These are phyloP conservation scores for Cajanus cajan DNA, from an alignment of 306 rosid genomes.

Conservation along the genomic window DNA sequence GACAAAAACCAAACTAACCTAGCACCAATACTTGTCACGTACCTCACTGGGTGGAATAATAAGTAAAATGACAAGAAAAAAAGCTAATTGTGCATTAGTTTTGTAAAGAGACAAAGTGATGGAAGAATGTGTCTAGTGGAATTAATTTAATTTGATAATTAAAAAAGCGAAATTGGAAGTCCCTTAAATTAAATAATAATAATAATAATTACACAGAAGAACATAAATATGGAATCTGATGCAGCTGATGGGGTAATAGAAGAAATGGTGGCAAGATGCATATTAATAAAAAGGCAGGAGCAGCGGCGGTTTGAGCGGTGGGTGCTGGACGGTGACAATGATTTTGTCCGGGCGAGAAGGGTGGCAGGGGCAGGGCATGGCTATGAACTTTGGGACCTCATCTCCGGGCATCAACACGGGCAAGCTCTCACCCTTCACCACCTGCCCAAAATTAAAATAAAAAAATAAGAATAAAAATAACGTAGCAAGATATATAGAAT, in stretches of 20 bases:
- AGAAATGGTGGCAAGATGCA: neutral
- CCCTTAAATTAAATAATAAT: neutral
- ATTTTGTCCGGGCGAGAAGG: constrained; percentile 51
- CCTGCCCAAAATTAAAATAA: constrained; percentile 21
- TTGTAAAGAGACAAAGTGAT: neutral
- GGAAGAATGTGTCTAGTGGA: neutral
- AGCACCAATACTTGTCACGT: neutral
- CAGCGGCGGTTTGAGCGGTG: constrained; percentile 54
- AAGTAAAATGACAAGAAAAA: neutral
- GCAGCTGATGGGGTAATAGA: neutral
- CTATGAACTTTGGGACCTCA: constrained; percentile 73
- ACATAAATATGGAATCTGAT: constrained; percentile 3
- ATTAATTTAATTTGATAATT: no score
- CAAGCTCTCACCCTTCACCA: constrained; percentile 51
- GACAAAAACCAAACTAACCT: neutral
- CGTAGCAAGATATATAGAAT: no score
- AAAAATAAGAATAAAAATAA: neutral
- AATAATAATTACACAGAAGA: neutral
- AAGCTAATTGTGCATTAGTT: no score
- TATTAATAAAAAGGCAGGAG: constrained; percentile 46
- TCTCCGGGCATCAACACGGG: constrained; percentile 96
- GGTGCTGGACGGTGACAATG: constrained; percentile 39
- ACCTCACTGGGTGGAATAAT: neutral
- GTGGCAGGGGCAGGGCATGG: constrained; percentile 82
- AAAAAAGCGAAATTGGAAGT: neutral